Evolutionary conservation across 331 rosid genomes (phyloP).

Genomic region (Cydonia oblonga): DNA sequence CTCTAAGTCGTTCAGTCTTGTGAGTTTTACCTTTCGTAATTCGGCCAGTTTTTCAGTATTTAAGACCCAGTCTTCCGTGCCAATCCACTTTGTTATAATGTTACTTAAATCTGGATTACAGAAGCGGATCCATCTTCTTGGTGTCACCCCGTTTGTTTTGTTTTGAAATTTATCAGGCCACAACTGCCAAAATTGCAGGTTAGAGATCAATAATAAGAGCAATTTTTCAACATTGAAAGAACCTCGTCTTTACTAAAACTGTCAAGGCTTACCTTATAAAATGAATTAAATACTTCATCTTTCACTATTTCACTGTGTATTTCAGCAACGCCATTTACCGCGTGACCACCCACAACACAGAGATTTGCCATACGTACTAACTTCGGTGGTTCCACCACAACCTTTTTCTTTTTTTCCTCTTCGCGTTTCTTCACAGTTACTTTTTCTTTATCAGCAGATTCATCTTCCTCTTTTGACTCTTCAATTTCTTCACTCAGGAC

Average conservation of each 20-base stretch:
- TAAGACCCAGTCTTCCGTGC: constrained; percentile 89
- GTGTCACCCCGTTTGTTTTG: constrained; percentile 97
- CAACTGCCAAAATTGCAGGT: constrained; percentile 43
- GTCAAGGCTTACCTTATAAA: constrained; percentile 48
- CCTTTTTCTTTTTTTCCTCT: constrained; percentile 32
- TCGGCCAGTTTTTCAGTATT: constrained; percentile 69
- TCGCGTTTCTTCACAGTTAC: constrained; percentile 21
- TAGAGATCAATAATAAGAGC: constrained; percentile 16
- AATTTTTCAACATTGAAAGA: background rate
- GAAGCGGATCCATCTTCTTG: constrained; percentile 97
- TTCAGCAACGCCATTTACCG: constrained; percentile 99
- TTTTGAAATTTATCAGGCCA: constrained; percentile 97
- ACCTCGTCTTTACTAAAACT: constrained; percentile 5
- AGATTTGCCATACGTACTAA: constrained; percentile 95
- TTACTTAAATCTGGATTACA: constrained; percentile 81
- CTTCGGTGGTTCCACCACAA: constrained; percentile 66
- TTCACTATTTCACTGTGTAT: constrained; percentile 94
- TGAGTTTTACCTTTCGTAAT: constrained; percentile 47
- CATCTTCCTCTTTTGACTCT: background rate
- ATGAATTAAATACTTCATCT: constrained; percentile 83
- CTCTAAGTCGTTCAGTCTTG: background rate
- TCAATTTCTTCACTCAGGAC: too few species aligned
- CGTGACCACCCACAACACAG: constrained; percentile 92
- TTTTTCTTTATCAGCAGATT: constrained; percentile 16
- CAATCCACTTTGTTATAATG: constrained; percentile 63